phyloP scores from a whole-genome alignment of 345 rosid species.

The Mallotus nudiflorus region DNA sequence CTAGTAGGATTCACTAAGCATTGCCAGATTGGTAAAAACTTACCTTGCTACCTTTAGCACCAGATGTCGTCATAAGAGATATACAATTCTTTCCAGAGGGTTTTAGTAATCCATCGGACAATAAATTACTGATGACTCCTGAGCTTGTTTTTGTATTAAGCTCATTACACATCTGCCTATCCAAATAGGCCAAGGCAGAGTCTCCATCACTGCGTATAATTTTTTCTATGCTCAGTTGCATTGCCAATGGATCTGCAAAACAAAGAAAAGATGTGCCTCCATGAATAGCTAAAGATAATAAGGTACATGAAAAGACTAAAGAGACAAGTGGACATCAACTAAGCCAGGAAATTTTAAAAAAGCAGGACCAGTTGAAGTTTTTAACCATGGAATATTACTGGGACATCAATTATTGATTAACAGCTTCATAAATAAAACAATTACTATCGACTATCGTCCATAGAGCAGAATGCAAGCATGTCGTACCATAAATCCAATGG shows the following conservation, averaged over 20 bases:
- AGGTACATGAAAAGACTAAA: neutral
- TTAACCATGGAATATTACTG: neutral
- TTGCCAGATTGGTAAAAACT: slow-evolving; percentile 24
- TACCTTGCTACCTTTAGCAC: slow-evolving; percentile 99
- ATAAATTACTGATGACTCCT: slow-evolving; percentile 63
- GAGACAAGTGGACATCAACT: neutral
- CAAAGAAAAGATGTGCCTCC: slow-evolving; percentile 15
- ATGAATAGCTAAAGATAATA: too few relatives aligned
- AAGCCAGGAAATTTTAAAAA: neutral
- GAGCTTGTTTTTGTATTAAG: slow-evolving; percentile 73
- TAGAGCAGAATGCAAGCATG: neutral
- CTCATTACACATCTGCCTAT: slow-evolving; percentile 66
- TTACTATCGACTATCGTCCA: neutral
- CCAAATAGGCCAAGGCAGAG: slow-evolving; percentile 68
- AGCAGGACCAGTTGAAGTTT: neutral
- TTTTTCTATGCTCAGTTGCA: slow-evolving; percentile 70
- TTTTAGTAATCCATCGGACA: slow-evolving; percentile 82
- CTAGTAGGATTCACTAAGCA: slow-evolving; percentile 3
- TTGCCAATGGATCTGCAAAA: slow-evolving; percentile 54
- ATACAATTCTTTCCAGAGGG: slow-evolving; percentile 83
- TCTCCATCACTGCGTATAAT: slow-evolving; percentile 75
- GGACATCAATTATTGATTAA: neutral
- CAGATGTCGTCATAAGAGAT: slow-evolving; percentile 95
- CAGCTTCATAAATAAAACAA: neutral
- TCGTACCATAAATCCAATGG: neutral